Evolutionary conservation across 495 filamentous ascomycete species (phyloP), one percentile per base, ranked within the genome.

Genomic region (Daldinia vernicosa): DNA sequence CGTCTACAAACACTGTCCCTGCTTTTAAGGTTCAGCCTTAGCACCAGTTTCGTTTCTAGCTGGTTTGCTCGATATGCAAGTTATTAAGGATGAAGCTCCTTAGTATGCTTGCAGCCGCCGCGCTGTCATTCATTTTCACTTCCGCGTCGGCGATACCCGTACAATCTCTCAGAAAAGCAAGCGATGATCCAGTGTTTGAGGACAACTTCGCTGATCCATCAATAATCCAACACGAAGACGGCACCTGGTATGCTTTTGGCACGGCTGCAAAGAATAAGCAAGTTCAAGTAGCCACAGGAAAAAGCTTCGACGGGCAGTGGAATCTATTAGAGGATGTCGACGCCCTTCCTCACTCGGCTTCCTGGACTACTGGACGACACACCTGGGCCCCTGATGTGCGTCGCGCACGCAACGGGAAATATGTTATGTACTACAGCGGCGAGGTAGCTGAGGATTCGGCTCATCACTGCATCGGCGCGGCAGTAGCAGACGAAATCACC

Each of bases 391-490:
- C 85, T 6, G 83, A 84, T 63, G 80, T 88, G 0, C 76, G 77
- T 24, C 64, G 76, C 50, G 45, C 78, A 27, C 47, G 57, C 0
- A 77, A 30, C 9, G 84, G 83, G 22, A 77, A 69, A 51, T 90
- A 84, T 75, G 80, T 89, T 11, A 83, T 91, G 80, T 90, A 89
- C 77, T 90, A 87, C 74, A 84, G 83, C 22, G 87, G 81, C n/a
- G 77, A 82, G 62, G 76, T 80, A 22, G 75, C 78, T 27, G 69
- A 68, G 15, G 67, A 78, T 47, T 54, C 71, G 4, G 53, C 69
- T 0, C 79, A 82, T 45, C 88, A 90, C 71, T 90, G 88, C 77
- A 76, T 90, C 62, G 86, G 87, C 51, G 79, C 80, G 28, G 87
- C 88, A 9, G 74, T 80, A 4, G 77, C 85, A 1, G 67, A 75